These are phyloP conservation scores for Vinca major DNA, from an alignment of 305 asterid genomes.

Conservation along the genomic window DNA sequence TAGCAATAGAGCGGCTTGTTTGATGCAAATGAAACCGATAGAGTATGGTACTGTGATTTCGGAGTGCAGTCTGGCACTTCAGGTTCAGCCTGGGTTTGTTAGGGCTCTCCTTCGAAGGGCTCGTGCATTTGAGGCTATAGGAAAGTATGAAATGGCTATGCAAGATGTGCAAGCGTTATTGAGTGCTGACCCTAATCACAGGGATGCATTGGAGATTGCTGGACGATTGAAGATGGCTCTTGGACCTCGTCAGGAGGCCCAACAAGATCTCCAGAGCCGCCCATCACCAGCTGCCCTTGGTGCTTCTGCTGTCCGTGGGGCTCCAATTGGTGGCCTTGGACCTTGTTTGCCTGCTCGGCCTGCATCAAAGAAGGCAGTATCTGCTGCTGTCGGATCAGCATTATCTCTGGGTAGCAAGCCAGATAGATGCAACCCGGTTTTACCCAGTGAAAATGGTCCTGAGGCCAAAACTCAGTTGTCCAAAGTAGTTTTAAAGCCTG, in stretches of 20 bases:
- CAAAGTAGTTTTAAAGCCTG: conserved; percentile 67
- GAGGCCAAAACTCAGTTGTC: conserved; percentile 48
- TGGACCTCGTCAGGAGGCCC: conserved; percentile 71
- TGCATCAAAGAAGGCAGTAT: conserved; percentile 48
- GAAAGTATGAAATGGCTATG: conserved; percentile 75
- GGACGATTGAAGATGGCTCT: conserved; percentile 54
- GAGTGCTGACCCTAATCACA: conserved; percentile 51
- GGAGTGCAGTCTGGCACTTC: conserved; percentile 72
- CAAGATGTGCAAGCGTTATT: conserved; percentile 63
- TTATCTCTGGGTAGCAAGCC: conserved; percentile 33
- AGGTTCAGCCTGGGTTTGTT: conserved; percentile 60
- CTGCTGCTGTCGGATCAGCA: conserved; percentile 23
- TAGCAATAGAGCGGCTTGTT: conserved; percentile 89
- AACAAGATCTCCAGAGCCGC: conserved; percentile 89
- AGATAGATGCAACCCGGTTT: conserved; percentile 47
- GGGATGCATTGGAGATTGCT: conserved; percentile 69
- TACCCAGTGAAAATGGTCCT: conserved; percentile 48
- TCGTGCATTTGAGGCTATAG: conserved; percentile 72
- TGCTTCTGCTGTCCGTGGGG: conserved; percentile 95
- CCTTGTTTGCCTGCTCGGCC: conserved; percentile 90
- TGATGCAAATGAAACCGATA: conserved; percentile 94
- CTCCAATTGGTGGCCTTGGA: conserved; percentile 82
- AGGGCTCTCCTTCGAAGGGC: conserved; percentile 81
- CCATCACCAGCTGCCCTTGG: conserved; percentile 99
- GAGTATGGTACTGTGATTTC: conserved; percentile 66